Evolutionary conservation across 768 basidiomycete genomes (phyloP), one percentile per base, ranked within the genome.

Genomic region (Tylopilus rubrobrunneus): DNA sequence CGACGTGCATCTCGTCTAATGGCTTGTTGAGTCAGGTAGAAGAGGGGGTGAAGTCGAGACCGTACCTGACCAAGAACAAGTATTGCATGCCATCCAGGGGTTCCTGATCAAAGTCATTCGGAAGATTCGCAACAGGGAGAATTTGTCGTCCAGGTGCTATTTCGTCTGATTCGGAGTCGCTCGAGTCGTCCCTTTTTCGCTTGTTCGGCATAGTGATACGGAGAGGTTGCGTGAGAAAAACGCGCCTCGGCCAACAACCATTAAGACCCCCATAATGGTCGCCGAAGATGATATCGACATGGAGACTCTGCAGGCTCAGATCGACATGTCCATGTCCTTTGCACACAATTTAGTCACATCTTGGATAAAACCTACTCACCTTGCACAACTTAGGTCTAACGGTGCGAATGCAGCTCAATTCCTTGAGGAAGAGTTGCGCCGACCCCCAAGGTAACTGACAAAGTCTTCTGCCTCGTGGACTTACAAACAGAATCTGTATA

Each of bases 111-210:
- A 86, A 92, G 63, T 86, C 76, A 19, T 72, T 65, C n/a, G 89
- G 87, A 47, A 92, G 77, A 62, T 84, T 78, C 19, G 90, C 89
- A n/a, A 92, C 87, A 17, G 90, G 90, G 4, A 92, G 76, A 25
- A 81, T 86, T 69, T 90, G 89, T 57, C 73, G 81, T 41, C 88
- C 88, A 48, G 81, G 77, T 8, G 76, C 67, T 15, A 79, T 74
- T 48, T 85, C 83, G 0, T 88, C 86, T 8, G 82, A 80, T 43
- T 85, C 83, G 7, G 75, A 78, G 60, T 78, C 77, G 19, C 78
- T 77, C 3, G 64, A 43, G 11, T 80, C 74, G 6, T 75, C 73
- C 59, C 79, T 69, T 67, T 83, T 87, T 60, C 84, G 82, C 71
- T 87, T 87, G 62, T 61, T 65, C 51, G 21, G 58, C 61, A 67